Base-by-base conservation (phyloP, 2,329 filamentous ascomycete genomes). In the Pezicula carpinea region DNA sequence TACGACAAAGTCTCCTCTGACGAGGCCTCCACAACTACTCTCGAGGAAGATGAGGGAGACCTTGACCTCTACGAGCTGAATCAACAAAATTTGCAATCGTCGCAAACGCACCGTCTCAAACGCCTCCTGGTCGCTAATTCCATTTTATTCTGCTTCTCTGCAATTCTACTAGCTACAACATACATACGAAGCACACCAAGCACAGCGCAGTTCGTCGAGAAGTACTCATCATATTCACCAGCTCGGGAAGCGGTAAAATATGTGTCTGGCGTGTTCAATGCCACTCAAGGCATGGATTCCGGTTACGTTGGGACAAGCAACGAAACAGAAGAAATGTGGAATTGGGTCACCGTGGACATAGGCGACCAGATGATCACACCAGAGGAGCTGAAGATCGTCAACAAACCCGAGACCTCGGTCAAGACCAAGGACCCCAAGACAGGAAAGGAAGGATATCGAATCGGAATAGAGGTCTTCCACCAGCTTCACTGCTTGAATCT, bases 291-390 rank as follows among this genome's bases (percentile, higher is more conserved):
- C 2, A 26, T 35, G 3, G 42, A 18, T 6, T 38, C 43, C 3
- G 47, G 47, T 14, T 49, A 49, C 19, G 19, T 49, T 38, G 47
- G 47, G 8, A 49, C 47, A 18, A 49, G 46, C n/a, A 40, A 48
- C 26, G 46, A 48, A 15, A 48, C 43, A 32, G 38, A 49, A 38
- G 47, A 49, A 29, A 49, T 49, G 42, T 49, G 43, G 47, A 44
- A 45, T 43, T 45, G 43, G 47, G 43, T 49, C 26, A 49, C 47
- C 2, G 38, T 35, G 22, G 35, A 40, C 13, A 49, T 82, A 14
- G 77, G 77, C 33, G 77, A 81, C 57, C 76, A 77, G 50, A 79
- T 79, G 75, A 74, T 82, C 45, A 72, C 72, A 1, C 64, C 69
- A 18, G 65, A 70, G 5, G 76, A 80, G 53, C 71, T 80, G 40